Base-by-base conservation (phyloP, 306 rosid species). In the apple (Malus domestica) region DNA sequence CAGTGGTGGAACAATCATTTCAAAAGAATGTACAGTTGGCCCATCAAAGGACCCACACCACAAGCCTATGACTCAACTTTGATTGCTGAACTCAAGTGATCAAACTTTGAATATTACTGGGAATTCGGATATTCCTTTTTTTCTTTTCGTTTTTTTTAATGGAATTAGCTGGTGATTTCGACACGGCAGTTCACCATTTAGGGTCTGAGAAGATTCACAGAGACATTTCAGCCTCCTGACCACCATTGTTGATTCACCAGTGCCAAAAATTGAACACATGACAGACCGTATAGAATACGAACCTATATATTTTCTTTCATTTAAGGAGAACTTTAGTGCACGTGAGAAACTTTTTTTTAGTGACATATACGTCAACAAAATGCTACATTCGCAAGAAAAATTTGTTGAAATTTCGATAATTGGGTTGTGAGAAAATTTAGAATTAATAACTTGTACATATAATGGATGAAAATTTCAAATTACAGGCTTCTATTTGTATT, bases 1-100 rank as follows among this genome's bases (percentile, higher is more conserved):
- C 35, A 68, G 57, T 10, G 57, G 57, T 68, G 30, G 72, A 42
- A 57, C 33, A 6, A 68, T 42, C 30, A 42, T 15, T 68, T 23
- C 35, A 68, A 23, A 20, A n/a, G 55, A 16, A 63, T 2, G 4
- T 29, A 3, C 2, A 6, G 35, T 23, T 45, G 72, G 23, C 20
- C 73, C 59, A 68, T 32, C 40, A 15, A 68, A 14, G 27, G 11
- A 68, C 73, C 73, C 73, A 45, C 58, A 45, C 33, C 35, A 68
- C 55, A 57, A 57, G 0, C 12, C 10, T 45, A 9, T 22, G 33
- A 9, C 57, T 68, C 22, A 3, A 42, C 22, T 23, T 68, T 2
- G 3, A 42, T 22, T 11, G 29, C 25, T 23, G 64, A 11, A 59
- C 64, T 9, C 16, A 3, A 14, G 23, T 23, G 25, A 23, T 55